Evolutionary conservation across 345 rosid species (phyloP).

Genomic region (Raphanus raphanistrum): DNA sequence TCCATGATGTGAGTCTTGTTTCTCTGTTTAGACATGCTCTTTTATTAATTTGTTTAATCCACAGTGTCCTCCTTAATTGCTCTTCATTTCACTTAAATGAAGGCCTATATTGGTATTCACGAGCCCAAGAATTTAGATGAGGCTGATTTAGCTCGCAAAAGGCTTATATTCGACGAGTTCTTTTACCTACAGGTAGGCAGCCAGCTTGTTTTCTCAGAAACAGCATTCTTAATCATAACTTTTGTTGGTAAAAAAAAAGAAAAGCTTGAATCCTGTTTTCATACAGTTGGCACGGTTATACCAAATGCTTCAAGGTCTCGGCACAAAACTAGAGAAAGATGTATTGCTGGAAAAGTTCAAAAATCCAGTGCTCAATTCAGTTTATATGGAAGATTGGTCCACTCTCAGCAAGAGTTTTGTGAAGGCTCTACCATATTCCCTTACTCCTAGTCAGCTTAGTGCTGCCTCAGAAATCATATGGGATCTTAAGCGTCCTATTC

Average conservation of each 20-base stretch:
- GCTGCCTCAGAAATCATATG: slow-evolving; percentile 91
- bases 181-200: slow-evolving; percentile 84
- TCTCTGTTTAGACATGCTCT: slow-evolving; percentile 21
- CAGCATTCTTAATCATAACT: slow-evolving; percentile 9
- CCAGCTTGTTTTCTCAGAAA: too few species aligned
- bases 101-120: slow-evolving; percentile 89
- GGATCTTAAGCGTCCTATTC: slow-evolving; percentile 88
- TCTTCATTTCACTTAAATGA: slow-evolving; percentile 29
- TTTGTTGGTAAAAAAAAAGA: slow-evolving; percentile 8
- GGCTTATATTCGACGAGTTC: slow-evolving; percentile 90
- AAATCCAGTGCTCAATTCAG: slow-evolving; percentile 60
- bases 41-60: slow-evolving; percentile 6
- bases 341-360: slow-evolving; percentile 74
- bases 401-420: slow-evolving; percentile 67
- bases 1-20: slow-evolving; percentile 59
- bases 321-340: slow-evolving; percentile 71
- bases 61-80: neutral
- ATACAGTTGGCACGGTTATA: slow-evolving; percentile 82
- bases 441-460: slow-evolving; percentile 82
- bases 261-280: slow-evolving; percentile 12
- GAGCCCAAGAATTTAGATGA: slow-evolving; percentile 75
- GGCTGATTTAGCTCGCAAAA: slow-evolving; percentile 93
- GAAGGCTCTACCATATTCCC: slow-evolving; percentile 83
- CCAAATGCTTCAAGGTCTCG: slow-evolving; percentile 93
- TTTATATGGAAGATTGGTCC: slow-evolving; percentile 73